Conservation (phyloP, 441 rosid species). For the Populus hybrid region DNA sequence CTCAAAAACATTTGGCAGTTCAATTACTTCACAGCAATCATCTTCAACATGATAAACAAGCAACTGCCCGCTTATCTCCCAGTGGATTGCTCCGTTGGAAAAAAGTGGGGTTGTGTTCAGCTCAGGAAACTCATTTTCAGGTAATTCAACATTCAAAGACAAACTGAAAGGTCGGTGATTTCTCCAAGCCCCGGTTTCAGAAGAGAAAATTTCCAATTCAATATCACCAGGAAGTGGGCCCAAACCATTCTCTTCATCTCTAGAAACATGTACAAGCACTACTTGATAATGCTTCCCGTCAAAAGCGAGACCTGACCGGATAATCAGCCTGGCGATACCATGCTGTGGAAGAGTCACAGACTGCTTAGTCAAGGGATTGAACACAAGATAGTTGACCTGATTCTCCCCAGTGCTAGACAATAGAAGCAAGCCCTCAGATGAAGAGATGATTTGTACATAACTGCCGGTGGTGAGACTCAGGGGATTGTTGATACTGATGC, state of each 20-base stretch:
- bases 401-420: slow-evolving; percentile 1
- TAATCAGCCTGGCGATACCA: background rate
- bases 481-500: background rate
- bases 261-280: slow-evolving; percentile 12
- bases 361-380: slow-evolving; percentile 7
- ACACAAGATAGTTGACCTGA: slow-evolving; percentile 7
- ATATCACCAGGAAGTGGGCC: background rate
- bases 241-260: background rate
- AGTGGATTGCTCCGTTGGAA: slow-evolving; percentile 21
- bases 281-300: slow-evolving; percentile 10
- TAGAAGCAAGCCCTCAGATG: slow-evolving; percentile 15
- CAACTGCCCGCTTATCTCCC: slow-evolving; percentile 19
- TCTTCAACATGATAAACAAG: slow-evolving; percentile 12
- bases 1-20: slow-evolving; percentile 7
- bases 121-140: slow-evolving; percentile 3
- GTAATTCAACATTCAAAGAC: background rate
- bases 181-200: slow-evolving; percentile 19
- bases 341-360: slow-evolving; percentile 12
- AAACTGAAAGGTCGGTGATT: background rate
- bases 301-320: slow-evolving; percentile 18
- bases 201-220: slow-evolving; percentile 18
- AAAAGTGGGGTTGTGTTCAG: slow-evolving; percentile 1
- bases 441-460: slow-evolving; percentile 4
- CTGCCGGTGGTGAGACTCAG: slow-evolving; percentile 11
- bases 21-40: slow-evolving; percentile 5